Percentiles rank a stretch among this genome's conserved stretches.
These are phyloP conservation scores for Schizosaccharomyces osmophilus DNA, from an alignment of 805 yeast species.

Conservation along the genomic window DNA sequence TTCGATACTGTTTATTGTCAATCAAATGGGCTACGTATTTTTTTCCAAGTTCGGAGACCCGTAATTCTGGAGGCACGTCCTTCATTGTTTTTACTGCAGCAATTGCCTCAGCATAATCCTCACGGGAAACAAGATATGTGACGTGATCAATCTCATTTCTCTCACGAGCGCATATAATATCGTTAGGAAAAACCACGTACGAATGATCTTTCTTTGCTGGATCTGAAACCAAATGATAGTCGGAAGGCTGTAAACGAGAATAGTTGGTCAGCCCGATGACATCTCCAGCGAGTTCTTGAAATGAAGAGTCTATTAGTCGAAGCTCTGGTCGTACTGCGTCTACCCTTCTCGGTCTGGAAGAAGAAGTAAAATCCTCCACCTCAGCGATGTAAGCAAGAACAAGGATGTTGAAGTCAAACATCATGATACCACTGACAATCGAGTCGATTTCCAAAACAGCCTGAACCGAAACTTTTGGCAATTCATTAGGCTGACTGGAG, in stretches of 20 bases:
- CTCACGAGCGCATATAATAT: conserved; percentile 53
- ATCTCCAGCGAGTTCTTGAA: conserved; percentile 56
- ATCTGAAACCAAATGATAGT: conserved; percentile 30
- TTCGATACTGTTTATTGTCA: conserved; percentile 25
- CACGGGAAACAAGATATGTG: conserved; percentile 41
- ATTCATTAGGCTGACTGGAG: background rate
- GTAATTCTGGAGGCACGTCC: conserved; percentile 34
- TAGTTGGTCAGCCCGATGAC: conserved; percentile 41
- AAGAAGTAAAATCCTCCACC: conserved; percentile 4
- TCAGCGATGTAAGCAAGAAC: conserved; percentile 29
- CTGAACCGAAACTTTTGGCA: conserved; percentile 12
- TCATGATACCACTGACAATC: conserved; percentile 51
- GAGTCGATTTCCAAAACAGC: conserved; percentile 20
- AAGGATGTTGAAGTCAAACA: conserved; percentile 51
- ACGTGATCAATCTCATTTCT: conserved; percentile 45
- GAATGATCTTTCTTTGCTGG: conserved; percentile 19
- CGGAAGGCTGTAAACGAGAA: conserved; percentile 47
- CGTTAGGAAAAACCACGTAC: conserved; percentile 55
- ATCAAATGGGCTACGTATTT: conserved; percentile 13
- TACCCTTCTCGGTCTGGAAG: conserved; percentile 5
- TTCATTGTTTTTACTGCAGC: conserved; percentile 37
- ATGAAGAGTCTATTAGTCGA: conserved; percentile 40
- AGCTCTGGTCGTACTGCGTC: conserved; percentile 42
- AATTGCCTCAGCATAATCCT: conserved; percentile 50
- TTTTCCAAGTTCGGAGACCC: conserved; percentile 18